A percentile compares a stretch with the other conserved stretches of the same genome.
phyloP scores from a whole-genome alignment of 371 early-diverging fungal genomes.

The Apophysomyces elegans region DNA sequence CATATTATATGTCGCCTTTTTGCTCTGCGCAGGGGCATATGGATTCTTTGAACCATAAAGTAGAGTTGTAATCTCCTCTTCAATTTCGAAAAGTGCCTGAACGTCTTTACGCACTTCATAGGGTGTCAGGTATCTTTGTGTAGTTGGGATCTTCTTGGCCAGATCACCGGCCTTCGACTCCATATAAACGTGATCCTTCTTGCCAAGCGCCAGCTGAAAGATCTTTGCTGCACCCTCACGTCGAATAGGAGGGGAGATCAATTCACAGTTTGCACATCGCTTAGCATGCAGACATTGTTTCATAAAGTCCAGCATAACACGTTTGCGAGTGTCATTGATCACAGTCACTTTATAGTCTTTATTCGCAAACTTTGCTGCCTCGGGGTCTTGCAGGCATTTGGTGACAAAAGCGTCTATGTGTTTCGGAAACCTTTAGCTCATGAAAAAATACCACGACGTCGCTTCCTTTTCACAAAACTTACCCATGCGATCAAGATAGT shows the following conservation, averaged over 20 bases:
- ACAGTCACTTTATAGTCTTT: constrained; percentile 73
- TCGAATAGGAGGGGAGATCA: constrained; percentile 79
- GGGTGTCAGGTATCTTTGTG: constrained; percentile 74
- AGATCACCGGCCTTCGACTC: constrained; percentile 50
- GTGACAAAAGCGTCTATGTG: constrained; percentile 38
- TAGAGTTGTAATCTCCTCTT: constrained; percentile 72
- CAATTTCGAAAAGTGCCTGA: constrained; percentile 75
- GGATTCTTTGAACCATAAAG: constrained; percentile 80
- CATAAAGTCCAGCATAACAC: constrained; percentile 78
- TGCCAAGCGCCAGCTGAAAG: constrained; percentile 78
- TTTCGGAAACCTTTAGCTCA: neutral
- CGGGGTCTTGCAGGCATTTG: constrained; percentile 35
- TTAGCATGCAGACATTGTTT: constrained; percentile 51
- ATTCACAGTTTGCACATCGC: constrained; percentile 85
- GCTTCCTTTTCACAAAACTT: constrained; percentile 16
- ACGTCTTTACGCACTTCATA: constrained; percentile 82
- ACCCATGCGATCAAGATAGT: constrained; percentile 62
- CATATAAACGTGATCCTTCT: constrained; percentile 75
- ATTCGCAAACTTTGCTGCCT: constrained; percentile 34
- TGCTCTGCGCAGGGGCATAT: constrained; percentile 43
- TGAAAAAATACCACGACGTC: no score
- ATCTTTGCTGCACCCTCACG: constrained; percentile 89
- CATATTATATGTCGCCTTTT: constrained; percentile 71
- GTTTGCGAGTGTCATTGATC: constrained; percentile 77
- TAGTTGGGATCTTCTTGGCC: constrained; percentile 35